These are phyloP conservation scores for Purshia tridentata DNA, from an alignment of 306 rosid species.

Conservation along the genomic window DNA sequence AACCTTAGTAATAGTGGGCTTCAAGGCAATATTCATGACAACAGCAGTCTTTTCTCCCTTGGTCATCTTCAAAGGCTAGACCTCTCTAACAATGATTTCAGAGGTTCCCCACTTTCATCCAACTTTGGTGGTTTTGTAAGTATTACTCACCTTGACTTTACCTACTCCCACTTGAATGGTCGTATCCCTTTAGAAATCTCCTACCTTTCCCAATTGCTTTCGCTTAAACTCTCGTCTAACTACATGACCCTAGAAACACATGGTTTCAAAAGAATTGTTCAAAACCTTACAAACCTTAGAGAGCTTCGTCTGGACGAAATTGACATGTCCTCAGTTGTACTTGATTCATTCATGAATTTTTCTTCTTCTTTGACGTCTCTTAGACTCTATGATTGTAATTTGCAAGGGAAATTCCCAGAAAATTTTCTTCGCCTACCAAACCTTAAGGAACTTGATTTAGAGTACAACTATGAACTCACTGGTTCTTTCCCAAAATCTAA, in stretches of 20 bases:
- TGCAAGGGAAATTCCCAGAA: background rate
- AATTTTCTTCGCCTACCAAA: background rate
- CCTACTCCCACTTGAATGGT: no score
- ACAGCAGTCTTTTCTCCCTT: no score
- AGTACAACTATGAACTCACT: no score
- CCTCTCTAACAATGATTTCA: no score
- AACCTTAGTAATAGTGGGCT: no score
- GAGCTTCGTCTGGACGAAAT: background rate
- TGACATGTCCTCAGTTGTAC: background rate
- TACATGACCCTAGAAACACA: background rate
- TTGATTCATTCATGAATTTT: background rate
- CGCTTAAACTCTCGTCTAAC: background rate
- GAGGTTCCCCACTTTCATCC: no score
- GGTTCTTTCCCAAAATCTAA: no score
- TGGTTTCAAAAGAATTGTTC: background rate
- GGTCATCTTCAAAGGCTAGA: no score
- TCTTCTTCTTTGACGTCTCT: background rate
- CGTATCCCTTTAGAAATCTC: no score
- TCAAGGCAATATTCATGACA: no score
- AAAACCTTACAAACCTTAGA: background rate
- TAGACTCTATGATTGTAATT: fast-evolving
- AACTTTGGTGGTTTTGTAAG: no score
- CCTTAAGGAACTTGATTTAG: background rate
- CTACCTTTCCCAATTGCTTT: background rate
- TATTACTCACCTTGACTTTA: no score